phyloP scores from a whole-genome alignment of 179 eudicot genomes.

The Sideroxylon spinosum region DNA sequence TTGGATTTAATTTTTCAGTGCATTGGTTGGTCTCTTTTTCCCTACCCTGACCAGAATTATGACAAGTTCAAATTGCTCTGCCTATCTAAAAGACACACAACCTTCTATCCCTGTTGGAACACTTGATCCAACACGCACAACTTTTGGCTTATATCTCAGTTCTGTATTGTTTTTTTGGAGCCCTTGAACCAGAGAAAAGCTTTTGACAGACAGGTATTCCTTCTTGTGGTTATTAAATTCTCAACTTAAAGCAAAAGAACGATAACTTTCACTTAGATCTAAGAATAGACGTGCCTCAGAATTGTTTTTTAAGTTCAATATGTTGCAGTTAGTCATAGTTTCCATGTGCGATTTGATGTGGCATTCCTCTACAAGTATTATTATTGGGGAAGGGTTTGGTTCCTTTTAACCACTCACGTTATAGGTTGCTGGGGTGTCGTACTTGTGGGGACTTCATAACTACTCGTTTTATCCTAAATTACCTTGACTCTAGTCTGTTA shows the following conservation, averaged over 20 bases:
- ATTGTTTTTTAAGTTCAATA: too few species aligned
- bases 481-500: too few species aligned
- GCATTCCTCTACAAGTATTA: too few species aligned
- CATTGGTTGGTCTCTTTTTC: slow-evolving; percentile 96
- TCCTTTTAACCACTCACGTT: too few species aligned
- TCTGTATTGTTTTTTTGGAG: slow-evolving; percentile 78
- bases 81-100: slow-evolving; percentile 90
- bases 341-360: too few species aligned
- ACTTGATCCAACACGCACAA: slow-evolving; percentile 77
- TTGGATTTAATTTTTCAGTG: slow-evolving; percentile 40
- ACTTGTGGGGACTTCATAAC: too few species aligned
- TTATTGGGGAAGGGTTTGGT: too few species aligned
- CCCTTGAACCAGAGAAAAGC: slow-evolving; percentile 86
- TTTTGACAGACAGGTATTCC: slow-evolving; percentile 83
- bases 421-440: too few species aligned
- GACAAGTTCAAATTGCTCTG: slow-evolving; percentile 97
- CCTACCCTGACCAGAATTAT: slow-evolving; percentile 99
- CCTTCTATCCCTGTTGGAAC: slow-evolving; percentile 93
- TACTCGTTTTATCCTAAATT: too few species aligned
- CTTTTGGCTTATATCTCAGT: slow-evolving; percentile 59
- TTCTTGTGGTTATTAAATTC: background rate
- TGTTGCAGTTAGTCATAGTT: too few species aligned
- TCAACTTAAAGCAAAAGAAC: background rate
- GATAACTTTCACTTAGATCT: background rate
- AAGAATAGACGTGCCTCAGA: background rate